Evolutionary conservation across 2,329 filamentous ascomycete species (phyloP), one percentile per base, ranked within the genome.

Genomic region (Teratosphaeria gauchensis): DNA sequence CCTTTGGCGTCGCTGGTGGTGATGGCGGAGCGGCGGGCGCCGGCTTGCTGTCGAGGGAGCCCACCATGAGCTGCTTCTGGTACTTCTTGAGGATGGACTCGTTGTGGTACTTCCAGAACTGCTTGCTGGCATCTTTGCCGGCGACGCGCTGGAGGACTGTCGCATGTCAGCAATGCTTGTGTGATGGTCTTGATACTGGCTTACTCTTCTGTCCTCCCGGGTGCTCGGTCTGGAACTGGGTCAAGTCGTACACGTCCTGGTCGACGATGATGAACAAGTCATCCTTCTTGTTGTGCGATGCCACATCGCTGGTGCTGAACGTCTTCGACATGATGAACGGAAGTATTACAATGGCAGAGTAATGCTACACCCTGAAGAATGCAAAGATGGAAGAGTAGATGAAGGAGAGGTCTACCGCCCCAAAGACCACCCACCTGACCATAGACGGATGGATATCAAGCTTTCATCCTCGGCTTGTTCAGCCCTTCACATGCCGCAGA

Each of bases 161-260:
- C 16, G 24, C 56, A 28, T 42, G 14, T 53, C 32, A 42, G 58
- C n/a, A 35, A 54, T 9, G 57, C 31, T 6, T 11, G 12, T 4
- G 35, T 2, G 11, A 14, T 42, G 35, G 14, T 42, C 1, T 42
- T 16, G 9, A 14, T 42, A 21, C 21, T 31, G 38, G 63, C 65
- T 59, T 63, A 86, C 84, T 87, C 77, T 87, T 87, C 76, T 87
- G 86, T 63, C 84, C 68, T 46, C 70, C 71, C n/a, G 66, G 85
- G 64, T 79, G 77, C 64, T 79, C 77, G 32, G 79, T 75, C 63
- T 78, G 76, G 66, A 79, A 80, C 62, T 76, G 91, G 67, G 91
- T 95, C 68, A 97, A 74, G 72, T 99, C 92, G 75, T 96, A 97
- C 66, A 97, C 92, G 75, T 97, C 92, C 69, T 92, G 88, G 66